Conservation (phyloP, 2,329 filamentous ascomycete species). For the Peltaster fructicola region DNA sequence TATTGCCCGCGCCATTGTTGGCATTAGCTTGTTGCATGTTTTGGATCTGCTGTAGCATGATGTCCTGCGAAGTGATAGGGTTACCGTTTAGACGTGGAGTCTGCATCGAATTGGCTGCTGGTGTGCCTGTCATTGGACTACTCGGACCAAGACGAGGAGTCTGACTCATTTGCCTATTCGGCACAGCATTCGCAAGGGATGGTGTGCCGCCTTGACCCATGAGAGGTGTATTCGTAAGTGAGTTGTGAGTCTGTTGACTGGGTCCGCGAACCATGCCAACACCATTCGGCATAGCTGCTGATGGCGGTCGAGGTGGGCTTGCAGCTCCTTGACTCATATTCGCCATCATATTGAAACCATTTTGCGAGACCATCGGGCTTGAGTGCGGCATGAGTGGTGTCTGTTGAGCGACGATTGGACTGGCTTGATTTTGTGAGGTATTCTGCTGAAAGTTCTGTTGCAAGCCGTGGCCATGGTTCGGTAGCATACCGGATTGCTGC, state of each 20-base stretch:
- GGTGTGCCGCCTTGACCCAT: slow-evolving; percentile 21
- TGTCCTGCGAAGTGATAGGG: slow-evolving; percentile 16
- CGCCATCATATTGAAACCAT: slow-evolving; percentile 33
- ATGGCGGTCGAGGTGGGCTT: slow-evolving; percentile 49
- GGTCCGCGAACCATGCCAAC: slow-evolving; percentile 20
- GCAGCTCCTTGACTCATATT: slow-evolving; percentile 48
- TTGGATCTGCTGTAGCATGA: slow-evolving; percentile 12
- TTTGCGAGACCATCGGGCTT: slow-evolving; percentile 25
- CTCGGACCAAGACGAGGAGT: slow-evolving; percentile 20
- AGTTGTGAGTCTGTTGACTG: slow-evolving; percentile 21
- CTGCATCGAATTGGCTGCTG: slow-evolving; percentile 13
- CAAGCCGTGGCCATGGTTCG: slow-evolving; percentile 7
- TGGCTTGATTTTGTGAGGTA: slow-evolving; percentile 33
- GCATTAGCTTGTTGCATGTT: slow-evolving; percentile 1
- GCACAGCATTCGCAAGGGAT: slow-evolving; percentile 17
- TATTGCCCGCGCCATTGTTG: slow-evolving; percentile 2
- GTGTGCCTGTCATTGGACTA: slow-evolving; percentile 15
- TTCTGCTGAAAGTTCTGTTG: slow-evolving; percentile 10
- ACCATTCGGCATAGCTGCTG: slow-evolving; percentile 35
- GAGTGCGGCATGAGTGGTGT: slow-evolving; percentile 28
- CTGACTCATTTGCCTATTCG: slow-evolving; percentile 19
- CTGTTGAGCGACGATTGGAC: slow-evolving; percentile 36
- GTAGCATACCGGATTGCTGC: too few relatives aligned
- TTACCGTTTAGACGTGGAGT: slow-evolving; percentile 11
- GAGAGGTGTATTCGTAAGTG: slow-evolving; percentile 20